These are phyloP conservation scores for Ceratobasidium sp. DNA, from an alignment of 1,284 basidiomycete species.

Conservation along the genomic window DNA sequence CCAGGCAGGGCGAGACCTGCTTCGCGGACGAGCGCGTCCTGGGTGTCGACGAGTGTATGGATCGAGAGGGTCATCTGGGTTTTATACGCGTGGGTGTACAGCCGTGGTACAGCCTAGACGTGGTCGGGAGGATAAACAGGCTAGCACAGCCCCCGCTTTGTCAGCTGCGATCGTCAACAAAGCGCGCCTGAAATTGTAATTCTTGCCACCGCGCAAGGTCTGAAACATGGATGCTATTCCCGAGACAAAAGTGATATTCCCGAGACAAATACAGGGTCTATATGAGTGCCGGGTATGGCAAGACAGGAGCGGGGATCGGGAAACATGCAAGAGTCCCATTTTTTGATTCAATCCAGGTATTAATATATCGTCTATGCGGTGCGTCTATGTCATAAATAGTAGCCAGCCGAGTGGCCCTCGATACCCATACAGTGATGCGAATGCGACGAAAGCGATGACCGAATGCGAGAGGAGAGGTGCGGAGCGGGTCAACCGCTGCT, in stretches of 20 bases:
- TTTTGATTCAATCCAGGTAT: conserved; percentile 3
- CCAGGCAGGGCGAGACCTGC: conserved; percentile 78
- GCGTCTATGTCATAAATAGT: conserved; percentile 30
- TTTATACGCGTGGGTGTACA: background rate
- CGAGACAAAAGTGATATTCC: background rate
- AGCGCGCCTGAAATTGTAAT: background rate
- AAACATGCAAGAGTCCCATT: background rate
- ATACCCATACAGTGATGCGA: conserved; percentile 37
- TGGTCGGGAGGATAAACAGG: too few species aligned
- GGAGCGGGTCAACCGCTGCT: conserved; percentile 37
- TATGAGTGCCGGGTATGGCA: background rate
- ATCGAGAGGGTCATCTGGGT: background rate
- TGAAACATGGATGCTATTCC: background rate
- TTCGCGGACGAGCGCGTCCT: conserved; percentile 64
- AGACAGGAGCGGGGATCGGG: background rate
- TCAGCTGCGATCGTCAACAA: background rate
- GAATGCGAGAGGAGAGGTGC: background rate
- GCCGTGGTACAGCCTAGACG: too few species aligned
- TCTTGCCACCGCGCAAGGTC: too few species aligned
- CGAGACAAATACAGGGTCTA: background rate
- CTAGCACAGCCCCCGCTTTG: too few species aligned
- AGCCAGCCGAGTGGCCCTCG: conserved; percentile 29
- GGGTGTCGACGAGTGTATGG: conserved; percentile 14
- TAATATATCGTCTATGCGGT: conserved; percentile 33
- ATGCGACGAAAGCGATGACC: conserved; percentile 27